Evolutionary conservation across 2,329 filamentous ascomycete genomes (phyloP).

Genomic region (Erysiphe neolycopersici): DNA sequence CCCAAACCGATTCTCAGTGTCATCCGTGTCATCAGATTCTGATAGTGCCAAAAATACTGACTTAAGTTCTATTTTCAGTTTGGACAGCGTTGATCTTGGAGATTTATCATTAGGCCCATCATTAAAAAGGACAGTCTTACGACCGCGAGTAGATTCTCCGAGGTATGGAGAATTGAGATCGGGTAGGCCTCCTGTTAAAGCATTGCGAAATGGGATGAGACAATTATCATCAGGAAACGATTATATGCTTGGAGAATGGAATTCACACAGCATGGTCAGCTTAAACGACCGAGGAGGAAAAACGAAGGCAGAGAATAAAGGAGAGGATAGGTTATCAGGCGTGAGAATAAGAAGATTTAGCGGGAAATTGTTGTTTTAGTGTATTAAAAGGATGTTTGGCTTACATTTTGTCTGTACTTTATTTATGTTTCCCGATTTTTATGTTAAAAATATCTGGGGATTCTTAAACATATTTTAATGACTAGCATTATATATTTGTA

Average conservation of each 20-base stretch:
- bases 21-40: not conserved
- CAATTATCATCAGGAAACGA: slow-evolving; percentile 35
- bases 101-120: slow-evolving; percentile 14
- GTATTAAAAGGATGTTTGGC: not conserved
- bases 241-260: slow-evolving; percentile 7
- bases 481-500: too few relatives aligned
- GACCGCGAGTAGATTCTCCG: not conserved
- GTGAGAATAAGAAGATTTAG: slow-evolving; percentile 17
- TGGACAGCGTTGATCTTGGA: slow-evolving; percentile 18
- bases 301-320: slow-evolving; percentile 38
- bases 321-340: slow-evolving; percentile 7
- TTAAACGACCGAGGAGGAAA: slow-evolving; percentile 46
- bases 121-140: slow-evolving; percentile 12
- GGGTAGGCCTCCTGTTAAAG: slow-evolving; percentile 25
- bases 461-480: too few relatives aligned
- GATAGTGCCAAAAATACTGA: not conserved
- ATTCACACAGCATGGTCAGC: not conserved
- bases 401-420: too few relatives aligned
- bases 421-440: too few relatives aligned
- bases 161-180: slow-evolving; percentile 28
- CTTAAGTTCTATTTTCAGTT: slow-evolving; percentile 9
- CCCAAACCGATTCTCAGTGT: not conserved
- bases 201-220: slow-evolving; percentile 16
- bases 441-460: too few relatives aligned
- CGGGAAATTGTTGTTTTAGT: slow-evolving; percentile 3